Base-by-base conservation (phyloP, 1,139 yeast genomes). In the Groenewaldozyma auringiensis region DNA sequence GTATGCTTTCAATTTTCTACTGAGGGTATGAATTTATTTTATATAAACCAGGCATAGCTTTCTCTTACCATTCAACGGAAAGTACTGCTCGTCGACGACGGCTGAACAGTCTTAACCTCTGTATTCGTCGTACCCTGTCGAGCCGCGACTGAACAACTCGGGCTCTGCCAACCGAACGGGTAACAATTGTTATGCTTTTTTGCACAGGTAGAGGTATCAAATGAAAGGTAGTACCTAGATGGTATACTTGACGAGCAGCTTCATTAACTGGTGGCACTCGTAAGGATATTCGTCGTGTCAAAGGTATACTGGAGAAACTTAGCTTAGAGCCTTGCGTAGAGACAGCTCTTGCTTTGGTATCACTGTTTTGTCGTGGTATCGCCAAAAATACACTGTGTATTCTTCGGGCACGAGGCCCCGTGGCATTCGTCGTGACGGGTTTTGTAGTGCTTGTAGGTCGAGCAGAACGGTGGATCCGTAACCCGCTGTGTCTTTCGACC, bases 51-150 rank as follows among this genome's bases (percentile, higher is more conserved):
- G n/a, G n/a, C n/a, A n/a, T n/a, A n/a, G n/a, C n/a, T n/a, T n/a
- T n/a, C n/a, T n/a, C n/a, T 13, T 32, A 35, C 38, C 38, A 35
- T n/a, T 35, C 38, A 11, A 35, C 6, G 4, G 38, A 35, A 20
- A 35, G 4, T 9, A 18, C 22, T 20, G 38, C 38, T 35, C 38
- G 16, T n/a, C 38, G 16, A 14, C 36, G 16, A n/a, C 38, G 38
- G 8, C 38, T 16, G 29, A 25, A 25, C 11, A 25, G 11, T n/a
- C 38, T 16, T 11, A 35, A n/a, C n/a, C 16, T 14, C 14, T 21
- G n/a, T 11, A 35, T 16, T 4, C 38, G 21, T 8, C 38, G 21
- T 11, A 35, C 6, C 8, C 21, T 20, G n/a, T 16, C 20, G 6
- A 35, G 21, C 14, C 25, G 16, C 11, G 21, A 9, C 20, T 35